A percentile compares a stretch with the other conserved stretches of the same genome.
Conservation (phyloP, 148 eudicot species). For the Cornus controversa region DNA sequence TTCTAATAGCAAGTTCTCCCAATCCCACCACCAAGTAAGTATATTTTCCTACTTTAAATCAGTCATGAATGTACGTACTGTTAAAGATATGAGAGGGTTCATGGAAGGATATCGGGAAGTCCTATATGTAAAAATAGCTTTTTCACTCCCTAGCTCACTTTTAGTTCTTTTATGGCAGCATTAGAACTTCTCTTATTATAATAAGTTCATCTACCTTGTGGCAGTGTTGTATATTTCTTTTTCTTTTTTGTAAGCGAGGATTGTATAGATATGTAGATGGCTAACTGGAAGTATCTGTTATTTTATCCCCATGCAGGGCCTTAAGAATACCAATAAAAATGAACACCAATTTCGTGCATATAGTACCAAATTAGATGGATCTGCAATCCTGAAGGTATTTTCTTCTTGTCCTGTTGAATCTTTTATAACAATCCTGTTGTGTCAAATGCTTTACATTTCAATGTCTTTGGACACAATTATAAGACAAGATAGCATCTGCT, state of each 20-base stretch:
- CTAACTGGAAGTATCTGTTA: background rate
- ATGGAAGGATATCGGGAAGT: no score
- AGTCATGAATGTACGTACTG: background rate
- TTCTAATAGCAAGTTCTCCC: slow-evolving; percentile 29
- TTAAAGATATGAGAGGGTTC: no score
- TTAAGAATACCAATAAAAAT: slow-evolving; percentile 11
- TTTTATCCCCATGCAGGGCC: slow-evolving; percentile 17
- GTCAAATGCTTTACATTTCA: no score
- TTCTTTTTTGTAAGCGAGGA: no score
- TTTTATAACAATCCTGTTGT: background rate
- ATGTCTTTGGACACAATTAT: no score
- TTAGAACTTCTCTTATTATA: background rate
- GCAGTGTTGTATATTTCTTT: background rate
- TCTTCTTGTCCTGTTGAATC: background rate
- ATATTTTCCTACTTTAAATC: background rate
- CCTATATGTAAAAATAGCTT: background rate
- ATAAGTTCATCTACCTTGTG: background rate
- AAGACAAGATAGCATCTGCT: no score
- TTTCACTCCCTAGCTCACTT: background rate
- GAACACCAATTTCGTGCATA: slow-evolving; percentile 13
- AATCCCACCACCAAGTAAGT: slow-evolving; percentile 42
- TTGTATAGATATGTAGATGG: background rate
- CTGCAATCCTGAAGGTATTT: slow-evolving; percentile 19
- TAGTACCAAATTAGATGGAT: slow-evolving; percentile 12
- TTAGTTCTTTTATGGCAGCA: background rate